Evolutionary conservation across 768 basidiomycete genomes (phyloP), one percentile per base, ranked within the genome.

Genomic region (Fomitopsis serialis): DNA sequence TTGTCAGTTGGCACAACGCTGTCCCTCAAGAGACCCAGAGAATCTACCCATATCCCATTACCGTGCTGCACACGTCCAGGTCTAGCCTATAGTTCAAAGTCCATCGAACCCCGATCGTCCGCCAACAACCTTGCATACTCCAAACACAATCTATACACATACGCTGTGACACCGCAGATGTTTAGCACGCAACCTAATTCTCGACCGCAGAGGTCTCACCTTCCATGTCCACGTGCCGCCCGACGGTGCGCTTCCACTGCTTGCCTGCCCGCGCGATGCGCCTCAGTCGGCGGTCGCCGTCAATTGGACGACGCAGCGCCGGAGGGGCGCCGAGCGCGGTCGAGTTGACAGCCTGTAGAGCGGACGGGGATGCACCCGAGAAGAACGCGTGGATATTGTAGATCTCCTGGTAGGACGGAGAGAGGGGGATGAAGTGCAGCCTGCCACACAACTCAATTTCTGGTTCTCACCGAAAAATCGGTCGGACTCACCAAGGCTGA

Each of bases 381-480:
- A 98, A 98, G 75, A 87, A 99, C 2, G 92, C 80, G 62, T 90
- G 82, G 52, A 98, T 80, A 65, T 98, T 95, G 74, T 98, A 97
- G 48, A 99, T 84, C 70, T 99, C 96, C 43, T 78, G 71, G 69
- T 98, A 98, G 3, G 84, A 78, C 37, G 86, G 77, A 0, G 93
- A 93, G 32, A 99, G 70, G 0, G 96, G 96, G 59, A 99, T 95
- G 65, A 82, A 99, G 70, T 99, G 96, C 23, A 98, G 76, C 95
- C 92, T 92, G 54, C 4, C n/a, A n/a, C n/a, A n/a, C n/a, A n/a
- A n/a, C n/a, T n/a, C n/a, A n/a, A n/a, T n/a, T n/a, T n/a, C n/a
- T n/a, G n/a, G n/a, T n/a, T n/a, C n/a, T n/a, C n/a, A n/a, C n/a
- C n/a, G n/a, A n/a, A n/a, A n/a, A n/a, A n/a, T n/a, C n/a, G n/a